Percentiles rank a stretch among this genome's conserved stretches.
These are phyloP conservation scores for Lanmaoa rubissima DNA, from an alignment of 768 basidiomycete species.

Conservation along the genomic window DNA sequence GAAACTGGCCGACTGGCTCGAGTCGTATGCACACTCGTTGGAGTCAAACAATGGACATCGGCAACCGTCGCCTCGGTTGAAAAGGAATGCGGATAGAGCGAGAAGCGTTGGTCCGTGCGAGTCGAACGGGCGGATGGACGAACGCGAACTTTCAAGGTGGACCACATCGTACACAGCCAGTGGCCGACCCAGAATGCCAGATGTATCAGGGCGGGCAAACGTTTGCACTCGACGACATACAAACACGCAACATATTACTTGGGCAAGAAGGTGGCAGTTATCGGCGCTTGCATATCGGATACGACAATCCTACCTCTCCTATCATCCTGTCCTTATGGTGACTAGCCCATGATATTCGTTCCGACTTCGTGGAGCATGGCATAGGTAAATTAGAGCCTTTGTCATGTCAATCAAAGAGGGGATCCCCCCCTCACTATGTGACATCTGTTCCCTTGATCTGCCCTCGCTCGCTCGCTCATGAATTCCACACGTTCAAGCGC, in stretches of 20 bases:
- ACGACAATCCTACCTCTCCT: slow-evolving; percentile 22
- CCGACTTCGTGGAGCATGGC: slow-evolving; percentile 41
- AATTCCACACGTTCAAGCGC: slow-evolving; percentile 11
- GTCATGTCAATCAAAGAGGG: slow-evolving; percentile 43
- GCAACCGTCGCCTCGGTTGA: not conserved
- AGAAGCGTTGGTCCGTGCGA: not conserved
- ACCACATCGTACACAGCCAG: not conserved
- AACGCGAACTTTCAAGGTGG: not conserved
- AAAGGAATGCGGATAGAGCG: not conserved
- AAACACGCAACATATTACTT: slow-evolving; percentile 48
- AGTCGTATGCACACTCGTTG: not conserved
- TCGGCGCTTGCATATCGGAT: slow-evolving; percentile 60
- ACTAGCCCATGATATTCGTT: slow-evolving; percentile 44
- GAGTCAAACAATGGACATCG: not conserved
- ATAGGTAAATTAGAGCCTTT: slow-evolving; percentile 45
- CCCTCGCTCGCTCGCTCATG: not conserved
- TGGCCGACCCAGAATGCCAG: slow-evolving; percentile 37
- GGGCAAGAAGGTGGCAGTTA: slow-evolving; percentile 68
- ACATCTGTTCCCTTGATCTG: not conserved
- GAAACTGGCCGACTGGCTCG: not conserved
- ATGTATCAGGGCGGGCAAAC: slow-evolving; percentile 41
- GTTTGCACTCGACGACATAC: slow-evolving; percentile 54
- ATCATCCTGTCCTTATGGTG: not conserved
- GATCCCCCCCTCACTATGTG: slow-evolving; percentile 24
- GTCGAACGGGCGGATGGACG: not conserved